Base-by-base conservation (phyloP, 1,284 basidiomycete species). In the Schizophyllum amplum region DNA sequence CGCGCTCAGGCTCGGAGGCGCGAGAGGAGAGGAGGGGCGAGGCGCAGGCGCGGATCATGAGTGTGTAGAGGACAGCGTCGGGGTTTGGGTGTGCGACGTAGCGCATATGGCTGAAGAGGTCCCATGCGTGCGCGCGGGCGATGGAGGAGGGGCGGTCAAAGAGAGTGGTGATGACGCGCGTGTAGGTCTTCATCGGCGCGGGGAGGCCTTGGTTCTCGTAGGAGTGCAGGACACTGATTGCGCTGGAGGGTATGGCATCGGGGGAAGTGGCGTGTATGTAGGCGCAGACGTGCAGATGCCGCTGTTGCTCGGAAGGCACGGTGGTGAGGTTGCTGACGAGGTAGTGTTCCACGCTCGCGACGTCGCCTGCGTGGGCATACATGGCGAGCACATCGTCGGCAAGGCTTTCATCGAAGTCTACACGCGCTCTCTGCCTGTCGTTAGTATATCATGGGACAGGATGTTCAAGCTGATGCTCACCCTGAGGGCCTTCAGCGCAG, bases 21-120 rank as follows among this genome's bases (percentile, higher is more conserved):
- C 69, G 69, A 1, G 72, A 67, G 9, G 72, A 67, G 15, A 72
- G 69, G 6, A 79, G 75, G 0, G 78, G 75, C 4, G 71, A 75
- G 0, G 87, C 88, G 63, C 96, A 98, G 0, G 92, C 89, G 1
- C 81, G 79, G 64, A 99, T 94, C 92, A 99, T 97, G 24, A 84
- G 69, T 0, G 86, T 81, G 70, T 95, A 99, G 4, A 95, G 72
- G 17, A 79, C 71, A 2, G 78, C 76, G 60, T 90, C 85, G 0
- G 96, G 94, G 1, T 76, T 72, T 0, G 93, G 86, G 66, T 99
- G 94, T 0, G 95, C 92, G 5, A 90, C 87, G 55, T 98, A 91
- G 55, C 97, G 91, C 92, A 98, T 97, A 69, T 98, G 94, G 1
- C 90, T 77, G 69, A 94, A 98, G 23, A 98, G 78, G 65, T 98